phyloP scores from a whole-genome alignment of 2,329 filamentous ascomycete genomes.

The Colletotrichum sp. region DNA sequence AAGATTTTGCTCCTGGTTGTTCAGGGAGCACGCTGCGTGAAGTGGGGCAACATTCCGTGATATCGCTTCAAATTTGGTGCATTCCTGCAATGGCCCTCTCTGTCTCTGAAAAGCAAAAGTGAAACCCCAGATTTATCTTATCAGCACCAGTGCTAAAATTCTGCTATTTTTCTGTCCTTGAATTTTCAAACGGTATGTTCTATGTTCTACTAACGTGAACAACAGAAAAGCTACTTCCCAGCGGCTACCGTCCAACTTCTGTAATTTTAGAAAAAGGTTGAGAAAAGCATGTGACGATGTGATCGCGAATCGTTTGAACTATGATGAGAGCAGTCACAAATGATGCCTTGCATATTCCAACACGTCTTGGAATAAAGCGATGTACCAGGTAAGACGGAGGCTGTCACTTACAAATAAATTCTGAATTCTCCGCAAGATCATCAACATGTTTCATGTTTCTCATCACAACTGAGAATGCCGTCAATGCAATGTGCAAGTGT shows the following conservation, averaged over 20 bases:
- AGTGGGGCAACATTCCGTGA: neutral
- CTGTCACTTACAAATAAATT: neutral
- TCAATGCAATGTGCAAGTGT: neutral
- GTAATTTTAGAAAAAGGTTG: neutral
- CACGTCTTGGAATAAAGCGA: neutral
- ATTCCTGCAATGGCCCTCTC: neutral
- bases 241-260: neutral
- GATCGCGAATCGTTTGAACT: neutral
- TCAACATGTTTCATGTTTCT: neutral
- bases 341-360: neutral
- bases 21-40: neutral
- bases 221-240: neutral
- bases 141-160: neutral
- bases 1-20: neutral
- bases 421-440: neutral
- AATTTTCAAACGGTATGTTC: neutral
- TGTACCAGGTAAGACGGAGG: neutral
- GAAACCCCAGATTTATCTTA: neutral
- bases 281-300: neutral
- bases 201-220: neutral
- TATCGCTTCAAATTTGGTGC: neutral
- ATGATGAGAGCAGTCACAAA: neutral
- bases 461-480: rapidly evolving
- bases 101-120: neutral
- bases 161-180: neutral